Percentiles rank a stretch among this genome's conserved stretches.
Conservation (phyloP, 1,284 basidiomycete species). For the Tremellales sp. region DNA sequence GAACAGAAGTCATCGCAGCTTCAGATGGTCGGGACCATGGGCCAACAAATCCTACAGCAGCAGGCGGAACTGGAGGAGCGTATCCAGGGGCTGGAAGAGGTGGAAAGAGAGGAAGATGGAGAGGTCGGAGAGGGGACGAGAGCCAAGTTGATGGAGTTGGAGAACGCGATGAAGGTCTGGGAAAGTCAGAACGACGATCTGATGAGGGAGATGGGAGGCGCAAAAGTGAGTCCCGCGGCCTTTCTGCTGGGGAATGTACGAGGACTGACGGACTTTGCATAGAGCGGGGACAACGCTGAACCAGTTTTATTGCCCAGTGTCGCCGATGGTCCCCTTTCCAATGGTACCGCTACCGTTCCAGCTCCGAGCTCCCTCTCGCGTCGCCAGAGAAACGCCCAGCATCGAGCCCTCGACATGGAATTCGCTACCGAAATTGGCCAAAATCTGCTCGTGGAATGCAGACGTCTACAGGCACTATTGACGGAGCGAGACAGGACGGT, state of each 20-base stretch:
- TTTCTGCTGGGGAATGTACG: not conserved
- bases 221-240: slow-evolving; percentile 55
- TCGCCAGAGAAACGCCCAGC: slow-evolving; percentile 49
- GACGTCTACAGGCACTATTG: slow-evolving; percentile 78
- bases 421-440: slow-evolving; percentile 95
- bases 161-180: slow-evolving; percentile 72
- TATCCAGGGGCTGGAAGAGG: slow-evolving; percentile 68
- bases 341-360: slow-evolving; percentile 20
- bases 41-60: slow-evolving; percentile 84
- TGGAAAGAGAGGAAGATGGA: slow-evolving; percentile 57
- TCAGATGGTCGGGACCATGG: slow-evolving; percentile 80
- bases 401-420: slow-evolving; percentile 57
- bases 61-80: slow-evolving; percentile 85
- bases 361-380: slow-evolving; percentile 40
- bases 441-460: slow-evolving; percentile 79
- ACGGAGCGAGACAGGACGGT: slow-evolving; percentile 84
- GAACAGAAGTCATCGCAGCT: slow-evolving; percentile 86
- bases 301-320: no score
- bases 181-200: slow-evolving; percentile 77
- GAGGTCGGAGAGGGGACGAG: slow-evolving; percentile 56
- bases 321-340: slow-evolving; percentile 8
- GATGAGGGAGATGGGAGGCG: slow-evolving; percentile 62
- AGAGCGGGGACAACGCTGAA: no score
- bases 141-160: slow-evolving; percentile 69
- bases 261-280: slow-evolving; percentile 5